Base-by-base conservation (phyloP, 2,329 filamentous ascomycete genomes). In the Fusarium torulosum region DNA sequence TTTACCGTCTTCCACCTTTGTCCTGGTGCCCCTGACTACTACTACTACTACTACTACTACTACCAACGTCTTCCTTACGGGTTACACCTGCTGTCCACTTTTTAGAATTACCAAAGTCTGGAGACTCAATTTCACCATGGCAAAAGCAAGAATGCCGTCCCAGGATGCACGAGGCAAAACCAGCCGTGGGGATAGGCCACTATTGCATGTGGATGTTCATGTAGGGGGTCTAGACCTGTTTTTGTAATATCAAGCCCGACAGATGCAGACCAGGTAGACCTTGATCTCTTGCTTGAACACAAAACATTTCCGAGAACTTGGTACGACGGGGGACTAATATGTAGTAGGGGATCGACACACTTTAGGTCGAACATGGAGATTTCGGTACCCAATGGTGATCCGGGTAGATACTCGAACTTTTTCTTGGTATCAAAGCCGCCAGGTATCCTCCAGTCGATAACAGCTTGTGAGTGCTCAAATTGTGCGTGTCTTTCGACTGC, bases 21-120 rank as follows among this genome's bases (percentile, higher is more conserved):
- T 33, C 27, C 10, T 8, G 10, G 33, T 46, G 31, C 59, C 51
- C 59, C 59, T 63, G 60, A 51, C 60, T 58, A 63, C 52, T 21
- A 13, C 13, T n/a, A n/a, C n/a, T n/a, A n/a, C n/a, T n/a, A n/a
- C n/a, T n/a, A n/a, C n/a, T n/a, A 51, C 60, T 58, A 63, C 52
- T 21, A 13, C 13, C 29, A 46, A 51, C 44, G 44, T 58, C 44
- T 46, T 63, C 31, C 33, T 20, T 6, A 49, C 44, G 35, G 9
- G 23, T 45, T 50, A 20, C 23, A 29, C 15, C 37, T 17, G 20
- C 23, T 31, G 31, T 19, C 20, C 10, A 37, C 53, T 21, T 19
- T 55, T 25, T 53, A 15, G 29, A 21, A 41, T 53, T 8, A 10
- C 15, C 49, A 10, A 21, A 9, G 10, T 43, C 27, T 7, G 7